Evolutionary conservation across 768 basidiomycete species (phyloP).

Genomic region (Termitomyces eurrhizus): DNA sequence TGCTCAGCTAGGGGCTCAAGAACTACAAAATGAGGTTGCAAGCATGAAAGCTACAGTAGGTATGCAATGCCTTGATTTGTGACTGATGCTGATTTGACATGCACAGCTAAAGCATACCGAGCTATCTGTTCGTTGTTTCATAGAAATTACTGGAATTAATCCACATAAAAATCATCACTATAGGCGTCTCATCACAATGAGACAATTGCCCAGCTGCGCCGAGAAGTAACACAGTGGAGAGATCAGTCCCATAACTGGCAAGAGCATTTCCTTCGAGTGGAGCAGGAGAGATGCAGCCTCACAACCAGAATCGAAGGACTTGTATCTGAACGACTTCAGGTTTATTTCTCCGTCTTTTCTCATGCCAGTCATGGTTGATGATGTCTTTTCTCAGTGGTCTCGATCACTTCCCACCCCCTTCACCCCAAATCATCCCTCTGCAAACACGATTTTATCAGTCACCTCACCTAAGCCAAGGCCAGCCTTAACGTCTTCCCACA

Average conservation of each 20-base stretch:
- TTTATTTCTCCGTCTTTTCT: slow-evolving; percentile 23
- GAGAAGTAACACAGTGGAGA: slow-evolving; percentile 71
- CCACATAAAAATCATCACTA: background rate
- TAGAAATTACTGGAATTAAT: background rate
- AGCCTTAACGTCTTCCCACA: slow-evolving; percentile 25
- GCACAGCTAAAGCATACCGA: slow-evolving; percentile 53
- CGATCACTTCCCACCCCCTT: slow-evolving; percentile 21
- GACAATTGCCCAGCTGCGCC: slow-evolving; percentile 55
- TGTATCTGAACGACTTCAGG: slow-evolving; percentile 44
- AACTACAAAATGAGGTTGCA: slow-evolving; percentile 41
- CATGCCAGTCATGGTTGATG: slow-evolving; percentile 3
- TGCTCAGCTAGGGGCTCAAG: slow-evolving; percentile 40
- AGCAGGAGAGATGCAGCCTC: slow-evolving; percentile 60
- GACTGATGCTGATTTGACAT: slow-evolving; percentile 11
- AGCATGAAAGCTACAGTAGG: slow-evolving; percentile 45
- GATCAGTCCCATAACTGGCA: slow-evolving; percentile 77
- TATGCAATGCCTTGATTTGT: slow-evolving; percentile 13
- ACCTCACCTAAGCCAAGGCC: slow-evolving; percentile 26
- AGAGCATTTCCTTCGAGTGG: slow-evolving; percentile 72
- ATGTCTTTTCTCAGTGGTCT: slow-evolving; percentile 10
- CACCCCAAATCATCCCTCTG: slow-evolving; percentile 29
- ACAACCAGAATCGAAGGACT: slow-evolving; percentile 58
- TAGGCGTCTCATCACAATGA: slow-evolving; percentile 60
- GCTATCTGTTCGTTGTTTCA: slow-evolving; percentile 39
- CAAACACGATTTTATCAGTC: slow-evolving; percentile 23